Evolutionary conservation across 148 eudicot species (phyloP).

Genomic region (Camellia sinensis): DNA sequence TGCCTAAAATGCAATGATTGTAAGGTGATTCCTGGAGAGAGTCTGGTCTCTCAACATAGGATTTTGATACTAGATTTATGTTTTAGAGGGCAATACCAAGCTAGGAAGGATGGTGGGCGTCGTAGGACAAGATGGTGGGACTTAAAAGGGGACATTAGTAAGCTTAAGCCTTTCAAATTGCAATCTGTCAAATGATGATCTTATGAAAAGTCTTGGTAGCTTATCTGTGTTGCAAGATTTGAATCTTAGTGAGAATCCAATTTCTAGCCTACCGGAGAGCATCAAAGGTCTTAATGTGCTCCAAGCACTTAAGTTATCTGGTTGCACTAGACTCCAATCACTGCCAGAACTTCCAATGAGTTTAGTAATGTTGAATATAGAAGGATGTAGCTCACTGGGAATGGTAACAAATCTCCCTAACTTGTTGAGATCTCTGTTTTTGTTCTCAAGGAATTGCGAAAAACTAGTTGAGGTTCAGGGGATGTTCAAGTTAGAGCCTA

Average conservation of each 20-base stretch:
- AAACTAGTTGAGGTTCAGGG: conserved; percentile 5
- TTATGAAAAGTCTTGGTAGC: background rate
- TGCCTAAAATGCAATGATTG: too few species aligned
- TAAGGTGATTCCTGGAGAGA: too few species aligned
- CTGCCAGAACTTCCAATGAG: conserved; percentile 1
- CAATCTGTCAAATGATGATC: background rate
- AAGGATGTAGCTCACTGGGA: background rate
- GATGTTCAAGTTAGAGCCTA: conserved; percentile 7
- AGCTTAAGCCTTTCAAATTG: conserved; percentile 2
- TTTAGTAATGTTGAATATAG: background rate
- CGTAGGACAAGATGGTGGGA: too few species aligned
- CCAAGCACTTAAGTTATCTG: background rate
- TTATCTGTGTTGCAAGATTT: background rate
- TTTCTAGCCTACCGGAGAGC: conserved; percentile 7
- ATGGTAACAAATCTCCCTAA: background rate
- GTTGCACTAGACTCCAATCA: background rate
- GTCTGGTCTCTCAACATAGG: too few species aligned
- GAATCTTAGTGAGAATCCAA: conserved; percentile 3
- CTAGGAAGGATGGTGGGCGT: too few species aligned
- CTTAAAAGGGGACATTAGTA: too few species aligned
- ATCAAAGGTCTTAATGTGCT: background rate
- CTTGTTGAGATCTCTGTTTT: background rate
- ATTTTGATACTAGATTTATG: too few species aligned
- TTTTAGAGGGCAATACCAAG: background rate
- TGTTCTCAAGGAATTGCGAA: too few species aligned